phyloP scores from a whole-genome alignment of 192 early-diverging fungal species.

The Backusella parvicylindrica region DNA sequence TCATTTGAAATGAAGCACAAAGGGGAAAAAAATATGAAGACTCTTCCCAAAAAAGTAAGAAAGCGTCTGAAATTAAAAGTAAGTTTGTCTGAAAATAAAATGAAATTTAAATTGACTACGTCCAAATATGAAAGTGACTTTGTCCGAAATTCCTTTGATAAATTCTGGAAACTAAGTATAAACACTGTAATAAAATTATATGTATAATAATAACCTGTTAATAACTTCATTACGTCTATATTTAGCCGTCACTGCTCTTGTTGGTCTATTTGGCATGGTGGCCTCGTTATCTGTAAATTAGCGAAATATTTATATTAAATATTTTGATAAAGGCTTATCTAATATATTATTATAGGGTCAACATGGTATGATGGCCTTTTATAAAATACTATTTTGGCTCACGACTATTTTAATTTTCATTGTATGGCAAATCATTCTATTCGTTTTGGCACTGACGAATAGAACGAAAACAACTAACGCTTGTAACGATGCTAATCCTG shows the following conservation, averaged over 20 bases:
- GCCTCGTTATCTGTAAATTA: conserved; percentile 2
- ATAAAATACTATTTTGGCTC: conserved; percentile 25
- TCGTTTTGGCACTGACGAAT: conserved; percentile 22
- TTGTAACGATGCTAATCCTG: conserved; percentile 5
- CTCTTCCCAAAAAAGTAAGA: no score
- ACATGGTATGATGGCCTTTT: conserved; percentile 19
- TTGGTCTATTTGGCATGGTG: conserved; percentile 10
- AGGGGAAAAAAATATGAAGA: no score
- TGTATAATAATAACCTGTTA: background rate
- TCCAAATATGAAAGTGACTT: background rate
- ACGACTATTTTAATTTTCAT: conserved; percentile 8
- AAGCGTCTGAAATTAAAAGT: no score
- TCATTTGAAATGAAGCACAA: no score
- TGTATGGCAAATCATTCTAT: conserved; percentile 23
- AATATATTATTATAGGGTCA: conserved; percentile 16
- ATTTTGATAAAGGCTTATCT: background rate
- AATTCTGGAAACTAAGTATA: background rate
- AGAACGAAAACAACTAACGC: background rate
- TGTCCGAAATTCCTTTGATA: no score
- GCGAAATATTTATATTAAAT: background rate
- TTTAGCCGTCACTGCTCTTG: conserved; percentile 4
- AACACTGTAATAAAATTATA: background rate
- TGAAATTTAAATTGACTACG: background rate
- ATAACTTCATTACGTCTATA: background rate
- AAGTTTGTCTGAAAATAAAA: no score